Evolutionary conservation across 192 early-diverging fungal species (phyloP).

Genomic region (Backusella mclennaniae): DNA sequence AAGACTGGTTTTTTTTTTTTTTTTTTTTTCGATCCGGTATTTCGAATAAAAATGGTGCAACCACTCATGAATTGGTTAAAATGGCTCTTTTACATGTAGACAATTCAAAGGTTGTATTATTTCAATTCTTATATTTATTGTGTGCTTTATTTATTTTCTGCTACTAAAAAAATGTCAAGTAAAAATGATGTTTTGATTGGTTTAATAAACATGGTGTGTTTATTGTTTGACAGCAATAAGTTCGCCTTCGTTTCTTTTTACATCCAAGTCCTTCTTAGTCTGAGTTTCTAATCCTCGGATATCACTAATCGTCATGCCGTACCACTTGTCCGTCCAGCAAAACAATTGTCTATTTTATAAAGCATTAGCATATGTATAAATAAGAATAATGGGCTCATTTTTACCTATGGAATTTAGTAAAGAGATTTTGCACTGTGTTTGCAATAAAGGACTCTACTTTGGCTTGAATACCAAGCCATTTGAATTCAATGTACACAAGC

Average conservation of each 20-base stretch:
- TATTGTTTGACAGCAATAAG: not conserved
- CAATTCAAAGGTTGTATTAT: too few relatives aligned
- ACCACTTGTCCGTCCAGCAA: conserved; percentile 75
- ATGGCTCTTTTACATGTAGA: too few relatives aligned
- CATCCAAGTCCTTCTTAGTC: conserved; percentile 60
- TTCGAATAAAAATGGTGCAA: too few relatives aligned
- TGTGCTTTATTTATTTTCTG: too few relatives aligned
- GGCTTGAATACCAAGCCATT: conserved; percentile 68
- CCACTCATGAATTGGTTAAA: too few relatives aligned
- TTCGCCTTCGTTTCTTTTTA: conserved; percentile 25
- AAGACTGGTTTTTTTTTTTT: not conserved
- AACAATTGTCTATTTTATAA: conserved; percentile 57
- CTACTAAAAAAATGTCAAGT: too few relatives aligned
- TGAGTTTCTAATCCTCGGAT: conserved; percentile 65
- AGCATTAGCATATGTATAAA: not conserved
- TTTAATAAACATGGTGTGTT: not conserved
- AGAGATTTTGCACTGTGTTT: conserved; percentile 50
- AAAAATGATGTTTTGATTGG: too few relatives aligned
- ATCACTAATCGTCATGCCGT: conserved; percentile 69
- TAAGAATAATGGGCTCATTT: not conserved
- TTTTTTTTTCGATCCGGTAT: too few relatives aligned
- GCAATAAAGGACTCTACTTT: conserved; percentile 67
- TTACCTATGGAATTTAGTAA: conserved; percentile 67
- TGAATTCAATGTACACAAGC: conserved; percentile 75
- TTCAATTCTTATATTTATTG: too few relatives aligned